These are phyloP conservation scores for Trypanosoma scelopori DNA, from an alignment of 208 protist genomes.

Conservation along the genomic window DNA sequence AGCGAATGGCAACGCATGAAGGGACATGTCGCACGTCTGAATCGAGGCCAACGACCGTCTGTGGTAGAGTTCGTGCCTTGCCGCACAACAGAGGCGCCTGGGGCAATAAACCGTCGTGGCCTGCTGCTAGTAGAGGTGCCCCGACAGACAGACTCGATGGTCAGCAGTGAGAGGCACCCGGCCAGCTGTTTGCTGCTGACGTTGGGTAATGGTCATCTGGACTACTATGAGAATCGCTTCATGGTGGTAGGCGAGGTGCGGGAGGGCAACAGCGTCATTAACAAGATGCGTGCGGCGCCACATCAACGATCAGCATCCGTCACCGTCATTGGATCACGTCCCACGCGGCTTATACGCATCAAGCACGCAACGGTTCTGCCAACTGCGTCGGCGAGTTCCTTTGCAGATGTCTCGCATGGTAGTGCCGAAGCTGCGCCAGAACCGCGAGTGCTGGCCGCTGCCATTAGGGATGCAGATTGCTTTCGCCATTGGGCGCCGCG, in stretches of 20 bases:
- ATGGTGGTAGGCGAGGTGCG: conserved; percentile 58
- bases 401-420: conserved; percentile 24
- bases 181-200: conserved; percentile 53
- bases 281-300: conserved; percentile 39
- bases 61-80: conserved; percentile 15
- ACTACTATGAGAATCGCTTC: conserved; percentile 60
- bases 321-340: conserved; percentile 2
- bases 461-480: conserved; percentile 40
- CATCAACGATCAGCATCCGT: conserved; percentile 9
- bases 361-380: conserved; percentile 61
- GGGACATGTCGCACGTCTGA: conserved; percentile 2
- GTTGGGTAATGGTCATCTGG: conserved; percentile 43
- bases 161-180: neutral
- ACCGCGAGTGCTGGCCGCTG: neutral
- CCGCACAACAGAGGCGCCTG: neutral
- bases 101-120: conserved; percentile 38
- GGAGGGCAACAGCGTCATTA: conserved; percentile 52
- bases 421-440: neutral
- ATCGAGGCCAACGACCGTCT: neutral
- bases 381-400: conserved; percentile 48
- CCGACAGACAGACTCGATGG: neutral
- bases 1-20: conserved; percentile 26
- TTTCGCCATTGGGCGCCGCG: conserved; percentile 56
- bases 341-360: conserved; percentile 45
- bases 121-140: conserved; percentile 46